Base-by-base conservation (phyloP, 257 asterid species). In the Solanum lignicaule region DNA sequence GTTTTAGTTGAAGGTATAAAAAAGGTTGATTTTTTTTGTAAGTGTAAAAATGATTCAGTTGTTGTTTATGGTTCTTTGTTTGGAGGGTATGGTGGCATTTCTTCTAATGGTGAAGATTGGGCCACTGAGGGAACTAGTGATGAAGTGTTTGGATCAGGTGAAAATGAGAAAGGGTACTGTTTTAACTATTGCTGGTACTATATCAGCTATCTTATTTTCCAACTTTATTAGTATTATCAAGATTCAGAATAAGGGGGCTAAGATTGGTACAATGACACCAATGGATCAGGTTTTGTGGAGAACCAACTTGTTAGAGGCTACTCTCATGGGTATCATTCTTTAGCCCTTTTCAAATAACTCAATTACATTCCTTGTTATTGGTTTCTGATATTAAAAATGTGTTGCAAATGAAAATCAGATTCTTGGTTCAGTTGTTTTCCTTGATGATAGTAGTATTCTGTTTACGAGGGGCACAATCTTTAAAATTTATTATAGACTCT, bases 261-360 rank as follows among this genome's bases (percentile, higher is more conserved):
- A 96, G 91, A 95, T 95, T 86, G 99, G 99, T 68, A 93, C 98
- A 2, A 95, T 96, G 99, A 95, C 99, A 29, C 99, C 98, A 2
- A 96, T 96, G 99, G 99, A 96, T 94, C 98, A 96, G 87, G 99
- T 96, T 4, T 95, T 96, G 83, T 96, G 99, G 99, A 96, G 99
- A 91, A 97, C 98, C 74, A 94, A 96, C 89, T 91, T 96, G 94
- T 93, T 96, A 0, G 98, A 96, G 92, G 99, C 99, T 79, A 94
- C 98, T 90, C 95, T 96, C n/a, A 96, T 96, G 98, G 98, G 99
- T 96, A 93, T 84, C 86, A 12, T 71, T 7, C 72, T 18, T 72
- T 3, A 25, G 15, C 73, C 87, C 74, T 73, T 11, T 48, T 55
- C 10, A 46, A 81, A 43, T 81, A 75, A 27, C 29, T 46, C 39